A percentile compares a stretch with the other conserved stretches of the same genome.
Conservation (phyloP, 768 basidiomycete species). For the Tricholoma furcatifolium region DNA sequence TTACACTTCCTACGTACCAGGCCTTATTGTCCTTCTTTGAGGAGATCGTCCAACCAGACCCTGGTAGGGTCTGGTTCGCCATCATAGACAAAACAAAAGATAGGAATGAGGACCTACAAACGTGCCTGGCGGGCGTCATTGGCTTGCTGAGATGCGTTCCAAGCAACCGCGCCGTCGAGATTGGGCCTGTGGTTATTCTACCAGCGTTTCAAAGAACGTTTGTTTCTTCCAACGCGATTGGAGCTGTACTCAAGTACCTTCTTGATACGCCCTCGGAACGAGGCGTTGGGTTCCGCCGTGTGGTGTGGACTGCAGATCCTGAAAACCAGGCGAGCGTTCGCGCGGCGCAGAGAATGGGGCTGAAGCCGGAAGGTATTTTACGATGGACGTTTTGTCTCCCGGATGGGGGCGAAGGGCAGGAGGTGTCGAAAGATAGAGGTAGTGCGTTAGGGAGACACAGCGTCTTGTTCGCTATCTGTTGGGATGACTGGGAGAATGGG, state of each 20-base stretch:
- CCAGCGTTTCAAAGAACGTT: constrained; percentile 48
- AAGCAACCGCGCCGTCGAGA: constrained; percentile 37
- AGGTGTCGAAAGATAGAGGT: constrained; percentile 25
- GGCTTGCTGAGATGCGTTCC: constrained; percentile 38
- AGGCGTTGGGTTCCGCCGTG: constrained; percentile 52
- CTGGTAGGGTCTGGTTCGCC: constrained; percentile 34
- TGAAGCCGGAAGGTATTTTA: constrained; percentile 44
- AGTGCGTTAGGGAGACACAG: constrained; percentile 37
- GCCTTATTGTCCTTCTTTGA: constrained; percentile 29
- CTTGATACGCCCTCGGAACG: constrained; percentile 35
- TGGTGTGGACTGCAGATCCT: constrained; percentile 51
- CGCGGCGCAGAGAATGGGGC: constrained; percentile 53
- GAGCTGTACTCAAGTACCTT: too few relatives aligned
- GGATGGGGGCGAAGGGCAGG: constrained; percentile 27
- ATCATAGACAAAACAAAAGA: constrained; percentile 47
- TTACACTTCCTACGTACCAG: constrained; percentile 27
- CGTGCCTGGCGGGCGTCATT: constrained; percentile 49
- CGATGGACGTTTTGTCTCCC: constrained; percentile 49
- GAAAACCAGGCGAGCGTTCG: constrained; percentile 42
- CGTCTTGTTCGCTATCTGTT: too few relatives aligned
- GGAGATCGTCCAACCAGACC: constrained; percentile 23
- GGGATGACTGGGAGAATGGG: constrained; percentile 55
- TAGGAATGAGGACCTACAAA: constrained; percentile 15
- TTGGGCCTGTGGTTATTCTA: constrained; percentile 47
- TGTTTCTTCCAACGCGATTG: constrained; percentile 46